These are phyloP conservation scores for Pseudogymnoascus sp. DNA, from an alignment of 2,329 filamentous ascomycete species.

Conservation along the genomic window DNA sequence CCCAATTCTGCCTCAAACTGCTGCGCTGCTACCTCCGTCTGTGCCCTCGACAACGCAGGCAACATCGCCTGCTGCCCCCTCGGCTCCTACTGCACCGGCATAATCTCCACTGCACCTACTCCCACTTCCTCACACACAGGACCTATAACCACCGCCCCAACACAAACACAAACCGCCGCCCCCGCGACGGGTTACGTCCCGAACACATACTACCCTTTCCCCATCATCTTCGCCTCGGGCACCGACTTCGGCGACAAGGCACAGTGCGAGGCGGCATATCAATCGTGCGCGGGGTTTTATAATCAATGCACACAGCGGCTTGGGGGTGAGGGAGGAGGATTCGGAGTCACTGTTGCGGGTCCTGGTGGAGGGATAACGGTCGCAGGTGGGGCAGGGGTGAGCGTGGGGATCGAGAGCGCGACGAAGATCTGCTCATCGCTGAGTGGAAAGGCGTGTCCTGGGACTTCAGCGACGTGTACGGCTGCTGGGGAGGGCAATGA, in stretches of 20 bases:
- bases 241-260: slow-evolving; percentile 43
- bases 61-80: slow-evolving; percentile 29
- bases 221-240: slow-evolving; percentile 36
- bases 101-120: slow-evolving; percentile 16
- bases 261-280: slow-evolving; percentile 44
- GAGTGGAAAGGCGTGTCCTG: slow-evolving; percentile 43
- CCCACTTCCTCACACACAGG: slow-evolving; percentile 11
- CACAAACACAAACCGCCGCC: slow-evolving; percentile 19
- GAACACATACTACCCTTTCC: slow-evolving; percentile 53
- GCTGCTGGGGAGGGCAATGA: slow-evolving; percentile 19
- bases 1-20: slow-evolving; percentile 24
- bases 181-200: slow-evolving; percentile 42
- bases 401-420: slow-evolving; percentile 38
- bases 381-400: slow-evolving; percentile 28
- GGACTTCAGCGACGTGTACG: slow-evolving; percentile 22
- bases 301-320: slow-evolving; percentile 44
- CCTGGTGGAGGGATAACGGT: slow-evolving; percentile 47
- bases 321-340: slow-evolving; percentile 32
- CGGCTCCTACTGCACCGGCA: slow-evolving; percentile 27
- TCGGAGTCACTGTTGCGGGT: slow-evolving; percentile 48
- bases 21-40: slow-evolving; percentile 23
- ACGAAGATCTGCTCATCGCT: slow-evolving; percentile 48
- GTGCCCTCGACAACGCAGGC: slow-evolving; percentile 23
- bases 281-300: slow-evolving; percentile 46
- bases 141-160: slow-evolving; percentile 11